Percentiles rank a stretch among this genome's conserved stretches.
Conservation (phyloP, 176 grass and related monocot species). For the Elymus sibiricus region DNA sequence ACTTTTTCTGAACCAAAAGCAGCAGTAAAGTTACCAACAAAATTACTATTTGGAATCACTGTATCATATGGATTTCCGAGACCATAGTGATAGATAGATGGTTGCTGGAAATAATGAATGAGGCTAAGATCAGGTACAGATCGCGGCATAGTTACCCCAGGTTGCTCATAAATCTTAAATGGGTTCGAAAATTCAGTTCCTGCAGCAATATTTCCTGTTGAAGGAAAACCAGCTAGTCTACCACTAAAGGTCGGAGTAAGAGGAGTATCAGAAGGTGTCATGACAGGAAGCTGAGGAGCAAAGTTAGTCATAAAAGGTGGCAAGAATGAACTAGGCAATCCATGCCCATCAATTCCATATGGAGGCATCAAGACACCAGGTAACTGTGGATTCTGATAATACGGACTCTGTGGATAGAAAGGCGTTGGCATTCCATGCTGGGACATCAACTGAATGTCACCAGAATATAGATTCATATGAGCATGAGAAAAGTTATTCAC, state of each 20-base stretch:
- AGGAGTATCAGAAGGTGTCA: slow-evolving; percentile 51
- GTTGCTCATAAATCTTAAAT: slow-evolving; percentile 68
- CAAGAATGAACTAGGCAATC: slow-evolving; percentile 50
- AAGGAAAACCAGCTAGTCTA: slow-evolving; percentile 41
- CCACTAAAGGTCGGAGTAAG: slow-evolving; percentile 48
- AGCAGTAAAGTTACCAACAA: slow-evolving; percentile 34
- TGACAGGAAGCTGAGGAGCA: slow-evolving; percentile 20
- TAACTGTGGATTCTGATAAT: slow-evolving; percentile 54
- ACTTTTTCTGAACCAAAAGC: slow-evolving; percentile 54
- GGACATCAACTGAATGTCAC: slow-evolving; percentile 44
- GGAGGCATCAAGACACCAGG: slow-evolving; percentile 39
- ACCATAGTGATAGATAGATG: slow-evolving; percentile 47
- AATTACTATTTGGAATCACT: slow-evolving; percentile 31
- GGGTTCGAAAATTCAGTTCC: slow-evolving; percentile 53
- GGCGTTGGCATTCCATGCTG: slow-evolving; percentile 45
- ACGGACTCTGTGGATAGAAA: slow-evolving; percentile 51
- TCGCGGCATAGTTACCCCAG: slow-evolving; percentile 46
- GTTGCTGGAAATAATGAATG: slow-evolving; percentile 58
- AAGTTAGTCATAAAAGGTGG: slow-evolving; percentile 30
- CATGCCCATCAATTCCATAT: slow-evolving; percentile 44
- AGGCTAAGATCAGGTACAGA: slow-evolving; percentile 54
- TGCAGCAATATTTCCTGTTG: slow-evolving; percentile 33
- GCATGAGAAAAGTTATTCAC: slow-evolving; percentile 33
- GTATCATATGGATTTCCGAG: slow-evolving; percentile 56
- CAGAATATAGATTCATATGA: slow-evolving; percentile 51